Evolutionary conservation across 2,329 filamentous ascomycete species (phyloP), one percentile per base, ranked within the genome.

Genomic region (Lecanicillium sp.): DNA sequence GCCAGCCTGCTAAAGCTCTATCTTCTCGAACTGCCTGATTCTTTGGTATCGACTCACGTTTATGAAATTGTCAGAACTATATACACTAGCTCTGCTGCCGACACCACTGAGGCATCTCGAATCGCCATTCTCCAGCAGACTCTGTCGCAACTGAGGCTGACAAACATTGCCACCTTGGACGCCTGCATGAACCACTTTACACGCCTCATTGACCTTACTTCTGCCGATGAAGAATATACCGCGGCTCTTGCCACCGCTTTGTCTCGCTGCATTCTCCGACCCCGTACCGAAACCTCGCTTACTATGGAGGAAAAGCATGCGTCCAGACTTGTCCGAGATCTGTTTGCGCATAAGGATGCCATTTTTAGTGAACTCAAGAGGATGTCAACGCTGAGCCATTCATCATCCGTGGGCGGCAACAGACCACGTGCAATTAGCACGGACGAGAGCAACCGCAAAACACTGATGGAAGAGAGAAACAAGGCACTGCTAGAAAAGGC

Each of bases 21-120:
- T 57, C 77, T 98, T 30, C 76, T 96, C 47, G 92, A 98, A 65
- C 75, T 98, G 41, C 92, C 92, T 54, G 92, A 98, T 63, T 97
- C 92, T n/a, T 74, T 98, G 45, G 90, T 98, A 45, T 97, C 92
- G 41, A 94, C 88, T 29, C 90, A 97, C 59, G 88, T 98, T 42
- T 98, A 98, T 61, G 94, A 98, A 66, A 97, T 98, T 56, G 82
- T 98, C 58, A 89, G 95, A 65, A 97, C 88, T 2, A 94, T 98
- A 48, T 98, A 98, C 68, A 82, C 80, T 33, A 88, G 85, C 12
- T 82, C 87, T 11, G 73, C 84, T 33, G 75, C 84, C 30, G 87
- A 94, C 41, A 75, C 78, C 13, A 79, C 81, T 4, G 86, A 94
- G 51, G 73, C 80, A 37, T 81, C 86, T 11, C 84, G 92, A 38